phyloP scores from a whole-genome alignment of 805 yeast species.

The Saturnispora ahearnii region DNA sequence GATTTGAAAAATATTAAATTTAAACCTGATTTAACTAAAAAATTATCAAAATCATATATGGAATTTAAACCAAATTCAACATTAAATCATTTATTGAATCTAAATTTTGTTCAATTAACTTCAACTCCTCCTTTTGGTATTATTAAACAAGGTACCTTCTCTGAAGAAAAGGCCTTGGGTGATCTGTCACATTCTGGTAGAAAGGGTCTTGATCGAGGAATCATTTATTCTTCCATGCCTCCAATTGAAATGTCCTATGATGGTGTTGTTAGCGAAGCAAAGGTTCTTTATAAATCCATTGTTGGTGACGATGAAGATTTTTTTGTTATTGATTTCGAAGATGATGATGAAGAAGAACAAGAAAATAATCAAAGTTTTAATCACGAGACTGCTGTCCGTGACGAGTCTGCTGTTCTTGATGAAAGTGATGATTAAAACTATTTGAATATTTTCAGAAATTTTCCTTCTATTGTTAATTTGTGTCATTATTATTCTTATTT shows the following conservation, averaged over 20 bases:
- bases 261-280: constrained; percentile 79
- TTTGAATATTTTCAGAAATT: neutral
- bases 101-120: constrained; percentile 52
- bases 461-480: neutral
- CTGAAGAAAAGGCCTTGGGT: constrained; percentile 10
- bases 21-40: constrained; percentile 42
- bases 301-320: constrained; percentile 95
- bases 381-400: constrained; percentile 7
- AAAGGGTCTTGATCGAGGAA: constrained; percentile 39
- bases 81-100: constrained; percentile 49
- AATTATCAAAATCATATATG: constrained; percentile 76
- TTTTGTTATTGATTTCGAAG: constrained; percentile 93
- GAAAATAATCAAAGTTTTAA: neutral
- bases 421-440: constrained; percentile 2
- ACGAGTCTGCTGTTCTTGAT: constrained; percentile 10
- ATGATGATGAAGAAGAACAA: constrained; percentile 57
- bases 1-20: constrained; percentile 10
- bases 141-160: constrained; percentile 34
- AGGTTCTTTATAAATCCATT: constrained; percentile 59
- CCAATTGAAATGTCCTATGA: constrained; percentile 85
- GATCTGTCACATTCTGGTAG: neutral
- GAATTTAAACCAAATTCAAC: constrained; percentile 62
- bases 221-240: constrained; percentile 53
- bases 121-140: constrained; percentile 49
- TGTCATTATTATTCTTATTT: neutral